A percentile compares a stretch with the other conserved stretches of the same genome.
Evolutionary conservation across 2,329 filamentous ascomycete genomes (phyloP).

Genomic region (Sporothrix phasma): DNA sequence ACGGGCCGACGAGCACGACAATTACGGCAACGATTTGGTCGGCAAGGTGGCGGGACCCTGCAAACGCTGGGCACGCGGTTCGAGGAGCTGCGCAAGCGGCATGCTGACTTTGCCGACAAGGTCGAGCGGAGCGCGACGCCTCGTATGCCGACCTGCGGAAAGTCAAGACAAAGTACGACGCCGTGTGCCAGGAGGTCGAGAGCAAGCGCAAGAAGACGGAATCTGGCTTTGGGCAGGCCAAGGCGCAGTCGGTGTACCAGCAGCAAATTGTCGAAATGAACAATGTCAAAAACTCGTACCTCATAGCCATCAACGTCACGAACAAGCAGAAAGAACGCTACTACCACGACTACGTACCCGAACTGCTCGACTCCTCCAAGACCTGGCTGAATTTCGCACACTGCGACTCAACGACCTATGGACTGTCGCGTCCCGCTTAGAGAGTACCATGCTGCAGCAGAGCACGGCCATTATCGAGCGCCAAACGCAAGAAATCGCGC

Average conservation of each 20-base stretch:
- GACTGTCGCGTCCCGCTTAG: slow-evolving; percentile 68
- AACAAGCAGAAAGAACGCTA: slow-evolving; percentile 98
- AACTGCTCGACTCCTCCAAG: slow-evolving; percentile 90
- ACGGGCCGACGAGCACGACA: slow-evolving; percentile 80
- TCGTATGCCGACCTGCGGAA: slow-evolving; percentile 82
- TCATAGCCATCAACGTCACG: slow-evolving; percentile 91
- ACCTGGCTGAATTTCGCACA: slow-evolving; percentile 82
- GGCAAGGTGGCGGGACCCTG: slow-evolving; percentile 78
- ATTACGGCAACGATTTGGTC: slow-evolving; percentile 68
- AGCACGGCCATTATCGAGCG: slow-evolving; percentile 64
- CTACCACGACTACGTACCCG: slow-evolving; percentile 93
- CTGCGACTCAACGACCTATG: slow-evolving; percentile 77
- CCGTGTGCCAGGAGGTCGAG: slow-evolving; percentile 88
- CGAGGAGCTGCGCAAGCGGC: slow-evolving; percentile 86
- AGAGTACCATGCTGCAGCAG: slow-evolving; percentile 65
- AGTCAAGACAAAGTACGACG: slow-evolving; percentile 86
- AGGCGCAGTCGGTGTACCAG: slow-evolving; percentile 84
- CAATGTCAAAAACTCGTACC: slow-evolving; percentile 95
- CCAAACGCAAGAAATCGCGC: slow-evolving; percentile 68
- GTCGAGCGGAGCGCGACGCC: slow-evolving; percentile 80
- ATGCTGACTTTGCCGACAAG: slow-evolving; percentile 79
- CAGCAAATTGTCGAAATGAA: slow-evolving; percentile 93
- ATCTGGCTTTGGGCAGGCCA: slow-evolving; percentile 84
- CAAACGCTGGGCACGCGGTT: slow-evolving; percentile 65
- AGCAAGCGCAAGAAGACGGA: slow-evolving; percentile 90